phyloP scores from a whole-genome alignment of 148 eudicot species.

The Camellia sinensis region DNA sequence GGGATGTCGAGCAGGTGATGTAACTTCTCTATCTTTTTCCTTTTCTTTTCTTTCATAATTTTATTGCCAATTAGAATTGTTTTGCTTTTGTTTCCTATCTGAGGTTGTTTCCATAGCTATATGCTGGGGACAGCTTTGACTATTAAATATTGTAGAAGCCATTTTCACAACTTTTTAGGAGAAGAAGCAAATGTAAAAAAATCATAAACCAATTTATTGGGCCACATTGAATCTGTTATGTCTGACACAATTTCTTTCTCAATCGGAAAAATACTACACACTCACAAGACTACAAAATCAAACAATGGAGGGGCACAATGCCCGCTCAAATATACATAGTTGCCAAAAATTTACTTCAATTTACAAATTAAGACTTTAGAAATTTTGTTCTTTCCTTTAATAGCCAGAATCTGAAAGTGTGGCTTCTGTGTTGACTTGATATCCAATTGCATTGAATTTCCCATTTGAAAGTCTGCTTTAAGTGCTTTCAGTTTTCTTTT shows the following conservation, averaged over 20 bases:
- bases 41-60: neutral
- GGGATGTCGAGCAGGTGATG: conserved; percentile 33
- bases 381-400: neutral
- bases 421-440: neutral
- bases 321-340: neutral
- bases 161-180: neutral
- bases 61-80: neutral
- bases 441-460: neutral
- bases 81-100: neutral
- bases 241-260: neutral
- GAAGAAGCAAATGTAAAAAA: neutral
- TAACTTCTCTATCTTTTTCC: neutral
- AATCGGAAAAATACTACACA: neutral
- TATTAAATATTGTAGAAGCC: neutral
- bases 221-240: neutral
- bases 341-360: neutral
- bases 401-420: neutral
- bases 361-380: neutral
- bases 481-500: neutral
- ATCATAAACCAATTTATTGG: neutral
- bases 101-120: neutral
- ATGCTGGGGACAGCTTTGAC: neutral
- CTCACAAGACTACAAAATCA: neutral
- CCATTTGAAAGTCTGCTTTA: neutral
- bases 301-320: neutral